Percentiles rank a stretch among this genome's conserved stretches.
phyloP scores from a whole-genome alignment of 208 protist species.

The Strigomonas culicis region DNA sequence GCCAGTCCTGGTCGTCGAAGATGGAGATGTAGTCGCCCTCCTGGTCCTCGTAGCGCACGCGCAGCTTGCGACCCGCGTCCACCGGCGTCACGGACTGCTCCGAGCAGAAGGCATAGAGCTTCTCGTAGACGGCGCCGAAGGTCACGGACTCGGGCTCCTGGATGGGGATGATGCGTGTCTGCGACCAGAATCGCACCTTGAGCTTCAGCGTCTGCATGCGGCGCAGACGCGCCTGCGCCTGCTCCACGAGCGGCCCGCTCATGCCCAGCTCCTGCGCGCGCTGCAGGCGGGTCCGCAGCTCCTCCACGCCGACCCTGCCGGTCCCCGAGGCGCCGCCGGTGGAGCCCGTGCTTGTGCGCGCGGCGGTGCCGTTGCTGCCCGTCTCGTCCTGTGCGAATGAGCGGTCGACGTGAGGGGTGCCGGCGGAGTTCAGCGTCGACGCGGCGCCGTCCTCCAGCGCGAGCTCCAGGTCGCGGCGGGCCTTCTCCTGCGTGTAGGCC shows the following conservation, averaged over 20 bases:
- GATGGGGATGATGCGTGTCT: conserved; percentile 56
- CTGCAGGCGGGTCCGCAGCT: conserved; percentile 29
- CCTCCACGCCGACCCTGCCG: conserved; percentile 9
- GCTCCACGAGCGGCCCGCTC: conserved; percentile 31
- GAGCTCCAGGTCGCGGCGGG: conserved; percentile 34
- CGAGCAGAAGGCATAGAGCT: conserved; percentile 49
- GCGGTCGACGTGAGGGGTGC: neutral
- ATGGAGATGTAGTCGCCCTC: conserved; percentile 84
- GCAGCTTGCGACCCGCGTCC: conserved; percentile 33
- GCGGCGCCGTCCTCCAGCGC: conserved; percentile 22
- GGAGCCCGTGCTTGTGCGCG: conserved; percentile 4
- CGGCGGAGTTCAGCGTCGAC: neutral
- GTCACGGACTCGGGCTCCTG: conserved; percentile 27
- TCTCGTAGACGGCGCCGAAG: conserved; percentile 55
- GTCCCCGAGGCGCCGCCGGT: neutral
- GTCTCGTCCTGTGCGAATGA: neutral
- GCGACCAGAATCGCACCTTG: conserved; percentile 77
- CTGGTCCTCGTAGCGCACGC: conserved; percentile 72
- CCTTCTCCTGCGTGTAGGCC: conserved; percentile 29
- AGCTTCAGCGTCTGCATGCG: conserved; percentile 38
- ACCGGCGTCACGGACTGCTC: conserved; percentile 19
- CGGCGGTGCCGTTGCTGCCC: neutral
- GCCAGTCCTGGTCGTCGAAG: conserved; percentile 70
- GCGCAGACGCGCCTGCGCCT: conserved; percentile 32
- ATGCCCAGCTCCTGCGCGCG: conserved; percentile 45